A percentile compares a stretch with the other conserved stretches of the same genome.
Conservation (phyloP, 2,329 filamentous ascomycete genomes). For the Tothia fuscella region DNA sequence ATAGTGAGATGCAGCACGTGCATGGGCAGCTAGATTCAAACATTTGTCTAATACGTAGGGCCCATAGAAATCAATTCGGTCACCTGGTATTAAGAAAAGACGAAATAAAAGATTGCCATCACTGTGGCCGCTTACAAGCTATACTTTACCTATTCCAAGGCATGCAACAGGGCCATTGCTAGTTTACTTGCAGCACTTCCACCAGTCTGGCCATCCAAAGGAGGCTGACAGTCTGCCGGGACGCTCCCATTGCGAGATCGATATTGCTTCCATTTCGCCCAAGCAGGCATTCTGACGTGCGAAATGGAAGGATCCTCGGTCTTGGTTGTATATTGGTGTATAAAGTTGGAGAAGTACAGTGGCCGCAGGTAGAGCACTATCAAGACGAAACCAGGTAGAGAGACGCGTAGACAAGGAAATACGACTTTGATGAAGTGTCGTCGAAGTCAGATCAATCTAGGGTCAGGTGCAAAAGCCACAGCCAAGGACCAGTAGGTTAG, state of each 20-base stretch:
- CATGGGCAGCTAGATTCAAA: slow-evolving; percentile 1
- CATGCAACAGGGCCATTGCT: neutral
- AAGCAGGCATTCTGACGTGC: neutral
- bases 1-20: neutral
- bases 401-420: slow-evolving; percentile 1
- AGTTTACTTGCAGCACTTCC: neutral
- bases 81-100: no score
- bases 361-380: neutral
- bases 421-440: slow-evolving; percentile 6
- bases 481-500: no score
- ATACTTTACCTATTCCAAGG: neutral
- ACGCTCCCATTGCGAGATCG: neutral
- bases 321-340: neutral
- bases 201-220: neutral
- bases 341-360: neutral
- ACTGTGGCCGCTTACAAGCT: no score
- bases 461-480: no score
- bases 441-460: neutral
- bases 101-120: no score
- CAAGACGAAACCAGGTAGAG: slow-evolving; percentile 5
- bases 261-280: neutral
- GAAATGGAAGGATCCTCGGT: slow-evolving; percentile 3
- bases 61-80: no score
- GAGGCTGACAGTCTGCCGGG: neutral
- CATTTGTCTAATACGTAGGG: no score